phyloP scores from a whole-genome alignment of 441 rosid species.

The Adansonia gregorii region DNA sequence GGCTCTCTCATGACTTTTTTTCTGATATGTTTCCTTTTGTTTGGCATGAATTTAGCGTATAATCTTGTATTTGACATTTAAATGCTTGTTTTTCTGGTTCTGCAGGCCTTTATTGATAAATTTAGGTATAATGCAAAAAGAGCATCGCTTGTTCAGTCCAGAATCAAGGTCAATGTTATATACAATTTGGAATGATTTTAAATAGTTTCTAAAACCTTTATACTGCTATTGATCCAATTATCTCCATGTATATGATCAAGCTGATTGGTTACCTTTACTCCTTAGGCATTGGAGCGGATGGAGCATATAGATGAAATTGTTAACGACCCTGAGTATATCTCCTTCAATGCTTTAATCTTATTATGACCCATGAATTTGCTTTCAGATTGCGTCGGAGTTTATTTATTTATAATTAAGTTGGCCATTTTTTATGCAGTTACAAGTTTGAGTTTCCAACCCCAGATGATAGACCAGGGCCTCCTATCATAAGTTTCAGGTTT shows the following conservation, averaged over 20 bases:
- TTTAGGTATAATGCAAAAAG: conserved; percentile 98
- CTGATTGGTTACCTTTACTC: conserved; percentile 14
- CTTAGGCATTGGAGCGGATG: conserved; percentile 89
- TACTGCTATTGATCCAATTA: conserved; percentile 3
- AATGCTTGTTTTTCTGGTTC: not conserved
- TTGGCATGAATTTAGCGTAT: not conserved
- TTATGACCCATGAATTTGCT: conserved; percentile 10
- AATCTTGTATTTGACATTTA: not conserved
- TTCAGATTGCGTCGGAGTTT: conserved; percentile 19
- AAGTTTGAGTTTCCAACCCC: conserved; percentile 99
- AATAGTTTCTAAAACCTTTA: conserved; percentile 11
- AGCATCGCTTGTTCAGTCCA: conserved; percentile 98
- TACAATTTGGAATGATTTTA: conserved; percentile 23
- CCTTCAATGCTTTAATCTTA: conserved; percentile 17
- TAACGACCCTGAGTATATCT: conserved; percentile 91
- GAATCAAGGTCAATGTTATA: conserved; percentile 80
- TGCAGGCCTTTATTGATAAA: conserved; percentile 94
- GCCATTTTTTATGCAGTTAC: conserved; percentile 64
- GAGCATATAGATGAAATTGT: conserved; percentile 90
- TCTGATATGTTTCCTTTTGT: not conserved
- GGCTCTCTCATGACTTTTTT: not conserved
- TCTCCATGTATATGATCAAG: conserved; percentile 15
- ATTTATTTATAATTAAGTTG: conserved; percentile 22
- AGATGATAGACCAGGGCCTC: conserved; percentile 95
- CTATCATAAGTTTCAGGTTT: conserved; percentile 98